Conservation (phyloP, 345 rosid species). For the Eucalyptus marginata region DNA sequence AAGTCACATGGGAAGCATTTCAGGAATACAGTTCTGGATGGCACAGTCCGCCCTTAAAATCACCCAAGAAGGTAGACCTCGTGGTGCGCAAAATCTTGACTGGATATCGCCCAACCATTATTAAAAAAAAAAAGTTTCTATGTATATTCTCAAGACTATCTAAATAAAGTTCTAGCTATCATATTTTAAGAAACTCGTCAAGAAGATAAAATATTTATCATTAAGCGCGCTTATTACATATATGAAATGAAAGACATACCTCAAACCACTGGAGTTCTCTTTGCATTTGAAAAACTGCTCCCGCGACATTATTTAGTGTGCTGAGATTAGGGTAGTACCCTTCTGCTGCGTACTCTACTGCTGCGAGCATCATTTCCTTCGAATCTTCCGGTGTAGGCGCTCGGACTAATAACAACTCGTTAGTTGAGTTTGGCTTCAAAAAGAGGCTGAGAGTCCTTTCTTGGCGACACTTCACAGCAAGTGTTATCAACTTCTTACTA, state of each 20-base stretch:
- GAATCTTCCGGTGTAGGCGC: background rate
- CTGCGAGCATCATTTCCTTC: accelerated
- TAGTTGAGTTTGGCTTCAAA: background rate
- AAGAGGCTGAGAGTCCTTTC: background rate
- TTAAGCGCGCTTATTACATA: background rate
- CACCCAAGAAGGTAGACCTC: no score
- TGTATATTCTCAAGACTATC: background rate
- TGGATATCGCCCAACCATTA: accelerated
- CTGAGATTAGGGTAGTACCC: background rate
- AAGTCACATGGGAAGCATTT: no score
- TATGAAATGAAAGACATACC: background rate
- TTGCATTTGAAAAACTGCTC: background rate
- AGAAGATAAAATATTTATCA: background rate
- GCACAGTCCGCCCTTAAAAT: background rate
- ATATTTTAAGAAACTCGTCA: no score
- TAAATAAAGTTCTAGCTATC: background rate
- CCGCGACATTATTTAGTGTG: background rate
- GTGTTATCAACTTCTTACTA: background rate
- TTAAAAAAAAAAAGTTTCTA: no score
- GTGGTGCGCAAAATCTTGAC: background rate
- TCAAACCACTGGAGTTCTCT: background rate
- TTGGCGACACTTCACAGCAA: background rate
- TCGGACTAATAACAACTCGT: background rate
- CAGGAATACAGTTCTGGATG: accelerated
- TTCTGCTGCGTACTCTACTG: background rate